These are phyloP conservation scores for Erythrophleum ivorense DNA, from an alignment of 331 rosid genomes.

Conservation along the genomic window DNA sequence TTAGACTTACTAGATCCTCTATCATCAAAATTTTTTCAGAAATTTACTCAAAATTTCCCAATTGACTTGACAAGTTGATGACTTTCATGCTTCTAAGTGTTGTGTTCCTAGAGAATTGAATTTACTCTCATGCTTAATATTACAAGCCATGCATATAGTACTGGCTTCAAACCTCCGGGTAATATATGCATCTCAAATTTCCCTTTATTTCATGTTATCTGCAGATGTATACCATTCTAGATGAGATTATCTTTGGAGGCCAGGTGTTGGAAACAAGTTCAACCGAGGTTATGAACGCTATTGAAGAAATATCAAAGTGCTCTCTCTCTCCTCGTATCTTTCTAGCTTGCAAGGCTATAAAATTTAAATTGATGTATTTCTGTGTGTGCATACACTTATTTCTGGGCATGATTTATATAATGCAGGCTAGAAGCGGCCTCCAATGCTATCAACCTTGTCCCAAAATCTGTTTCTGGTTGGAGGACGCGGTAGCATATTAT, in stretches of 20 bases:
- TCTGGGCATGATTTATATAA: not conserved
- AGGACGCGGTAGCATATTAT: constrained; percentile 61
- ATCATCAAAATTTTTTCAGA: not conserved
- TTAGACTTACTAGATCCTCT: constrained; percentile 1
- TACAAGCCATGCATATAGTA: not conserved
- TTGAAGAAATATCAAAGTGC: constrained; percentile 88
- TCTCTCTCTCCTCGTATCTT: constrained; percentile 30
- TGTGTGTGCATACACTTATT: not conserved
- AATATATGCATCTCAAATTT: constrained; percentile 33
- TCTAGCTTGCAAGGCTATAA: not conserved
- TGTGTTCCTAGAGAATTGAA: constrained; percentile 1
- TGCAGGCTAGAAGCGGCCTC: constrained; percentile 87
- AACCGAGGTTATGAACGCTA: constrained; percentile 78
- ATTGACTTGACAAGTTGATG: constrained; percentile 1
- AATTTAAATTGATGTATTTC: not conserved
- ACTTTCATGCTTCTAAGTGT: not conserved
- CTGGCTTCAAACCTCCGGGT: not conserved
- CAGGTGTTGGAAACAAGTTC: constrained; percentile 95
- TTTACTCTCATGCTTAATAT: constrained; percentile 11
- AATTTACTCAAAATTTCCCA: not conserved
- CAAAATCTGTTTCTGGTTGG: constrained; percentile 92
- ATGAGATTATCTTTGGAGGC: constrained; percentile 90
- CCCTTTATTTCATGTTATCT: constrained; percentile 18
- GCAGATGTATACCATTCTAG: constrained; percentile 86
- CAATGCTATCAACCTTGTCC: constrained; percentile 73